Evolutionary conservation across 2,329 filamentous ascomycete species (phyloP), one percentile per base, ranked within the genome.

Genomic region (Fusarium sp.): DNA sequence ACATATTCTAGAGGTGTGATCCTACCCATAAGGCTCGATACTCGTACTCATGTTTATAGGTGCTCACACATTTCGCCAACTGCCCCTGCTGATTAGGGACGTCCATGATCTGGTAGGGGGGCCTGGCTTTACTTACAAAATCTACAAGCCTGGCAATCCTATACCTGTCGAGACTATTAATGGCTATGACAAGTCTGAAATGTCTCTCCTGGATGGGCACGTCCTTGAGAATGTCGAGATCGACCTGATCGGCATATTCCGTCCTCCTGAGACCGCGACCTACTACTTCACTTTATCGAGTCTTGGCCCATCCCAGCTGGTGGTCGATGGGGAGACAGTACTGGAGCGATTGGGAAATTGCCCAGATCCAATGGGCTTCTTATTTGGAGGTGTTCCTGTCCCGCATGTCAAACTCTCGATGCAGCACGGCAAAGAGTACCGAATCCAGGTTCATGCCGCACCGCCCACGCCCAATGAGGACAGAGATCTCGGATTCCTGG

Each of bases 381-480:
- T 78, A 0, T 75, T 78, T 30, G 61, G 63, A n/a, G 68, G 62
- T 12, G 71, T 70, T 1, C 66, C 75, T 0, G 68, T 68, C 4
- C 69, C 71, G 4, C 71, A 36, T 15, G 43, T 93, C 34, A 90
- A 89, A 8, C 78, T 91, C 1, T 91, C n/a, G 9, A 28, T 66
- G 3, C 28, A 44, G 12, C 34, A 43, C 4, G 61, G 61, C 13
- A 60, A 60, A 39, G 5, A 56, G 47, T 64, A 66, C 41, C 56
- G 44, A 6, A 56, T 66, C 18, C 31, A 36, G 28, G 31, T 64
- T 16, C 27, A 16, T 6, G 60, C 47, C 23, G 39, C 36, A 7
- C 64, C 64, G 5, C 64, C 64, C 7, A 48, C 39, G 8, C 55
- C 43, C 6, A 30, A 39, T 18, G 52, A 51, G 4, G 59, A 36